Conservation (phyloP, 1,284 basidiomycete species). For the Phenoliferia sp. region DNA sequence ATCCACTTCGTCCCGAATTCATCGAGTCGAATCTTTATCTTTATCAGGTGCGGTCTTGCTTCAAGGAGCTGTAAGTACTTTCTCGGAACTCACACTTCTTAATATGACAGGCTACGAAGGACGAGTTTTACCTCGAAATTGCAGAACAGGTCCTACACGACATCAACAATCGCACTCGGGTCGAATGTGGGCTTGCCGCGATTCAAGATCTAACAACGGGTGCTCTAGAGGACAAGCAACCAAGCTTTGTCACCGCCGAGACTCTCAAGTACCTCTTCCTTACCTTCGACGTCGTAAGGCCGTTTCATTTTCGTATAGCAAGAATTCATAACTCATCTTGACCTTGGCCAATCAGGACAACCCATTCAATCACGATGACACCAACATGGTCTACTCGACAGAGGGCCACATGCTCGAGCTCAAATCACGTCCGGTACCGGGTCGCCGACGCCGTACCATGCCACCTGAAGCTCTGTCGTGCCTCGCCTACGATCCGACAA, state of each 20-base stretch:
- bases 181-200: slow-evolving; percentile 76
- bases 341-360: slow-evolving; percentile 57
- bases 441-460: slow-evolving; percentile 1
- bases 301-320: too few species aligned
- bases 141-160: slow-evolving; percentile 78
- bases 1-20: slow-evolving; percentile 57
- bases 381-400: slow-evolving; percentile 81
- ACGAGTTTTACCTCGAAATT: slow-evolving; percentile 84
- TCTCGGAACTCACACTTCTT: background rate
- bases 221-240: slow-evolving; percentile 37
- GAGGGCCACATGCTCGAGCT: slow-evolving; percentile 78
- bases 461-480: slow-evolving; percentile 11
- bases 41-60: slow-evolving; percentile 60
- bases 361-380: slow-evolving; percentile 64
- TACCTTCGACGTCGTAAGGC: slow-evolving; percentile 67
- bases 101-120: slow-evolving; percentile 69
- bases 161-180: slow-evolving; percentile 65
- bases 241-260: slow-evolving; percentile 27
- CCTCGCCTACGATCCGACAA: slow-evolving; percentile 21
- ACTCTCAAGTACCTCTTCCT: slow-evolving; percentile 73
- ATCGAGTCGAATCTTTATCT: slow-evolving; percentile 92
- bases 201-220: slow-evolving; percentile 76
- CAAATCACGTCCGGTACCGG: background rate
- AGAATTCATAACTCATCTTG: too few species aligned
- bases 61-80: background rate